These are phyloP conservation scores for Clohesyomyces aquaticus DNA, from an alignment of 495 filamentous ascomycete species.

Conservation along the genomic window DNA sequence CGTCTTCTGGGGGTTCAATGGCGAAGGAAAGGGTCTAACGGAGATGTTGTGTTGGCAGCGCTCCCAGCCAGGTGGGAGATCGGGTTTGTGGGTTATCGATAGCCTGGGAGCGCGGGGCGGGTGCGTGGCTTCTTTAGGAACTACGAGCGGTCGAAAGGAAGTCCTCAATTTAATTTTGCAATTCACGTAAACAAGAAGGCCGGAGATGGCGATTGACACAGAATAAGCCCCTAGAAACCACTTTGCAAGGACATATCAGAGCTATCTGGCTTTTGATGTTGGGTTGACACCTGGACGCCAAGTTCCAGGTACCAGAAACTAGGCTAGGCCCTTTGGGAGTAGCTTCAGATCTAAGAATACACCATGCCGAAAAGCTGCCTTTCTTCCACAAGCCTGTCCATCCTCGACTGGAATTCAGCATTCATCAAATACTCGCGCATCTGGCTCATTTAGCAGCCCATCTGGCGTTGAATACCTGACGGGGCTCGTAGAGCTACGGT, in stretches of 20 bases:
- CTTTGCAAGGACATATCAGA: too few species aligned
- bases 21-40: too few species aligned
- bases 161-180: background rate
- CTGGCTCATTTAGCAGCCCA: too few species aligned
- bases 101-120: constrained; percentile 19
- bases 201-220: background rate
- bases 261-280: too few species aligned
- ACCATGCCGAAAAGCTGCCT: background rate
- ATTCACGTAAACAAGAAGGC: background rate
- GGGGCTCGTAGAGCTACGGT: too few species aligned
- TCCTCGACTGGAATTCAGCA: too few species aligned
- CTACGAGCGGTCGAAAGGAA: constrained; percentile 8
- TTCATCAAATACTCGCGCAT: background rate
- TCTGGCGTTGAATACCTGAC: too few species aligned
- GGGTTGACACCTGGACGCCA: background rate
- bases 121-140: constrained; percentile 1
- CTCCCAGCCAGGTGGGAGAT: background rate
- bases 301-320: background rate
- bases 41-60: background rate
- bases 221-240: too few species aligned
- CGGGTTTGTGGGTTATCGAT: constrained; percentile 5
- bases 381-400: background rate
- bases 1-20: too few species aligned
- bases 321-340: background rate
- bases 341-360: background rate